phyloP scores from a whole-genome alignment of 2,329 filamentous ascomycete species.

The Ophiostoma triangulosporum region DNA sequence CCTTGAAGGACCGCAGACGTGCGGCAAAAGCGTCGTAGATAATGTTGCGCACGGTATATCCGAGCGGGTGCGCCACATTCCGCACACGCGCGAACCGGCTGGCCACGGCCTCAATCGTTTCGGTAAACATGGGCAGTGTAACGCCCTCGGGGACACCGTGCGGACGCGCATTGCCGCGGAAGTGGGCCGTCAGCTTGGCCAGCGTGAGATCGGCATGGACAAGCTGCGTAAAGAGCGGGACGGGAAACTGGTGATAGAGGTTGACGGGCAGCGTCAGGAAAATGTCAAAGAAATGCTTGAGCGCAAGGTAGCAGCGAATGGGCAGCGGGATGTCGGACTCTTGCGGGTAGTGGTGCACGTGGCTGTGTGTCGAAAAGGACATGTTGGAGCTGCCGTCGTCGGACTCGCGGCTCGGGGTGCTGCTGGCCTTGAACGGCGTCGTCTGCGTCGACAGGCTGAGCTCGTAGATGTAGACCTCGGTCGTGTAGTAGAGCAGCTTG shows the following conservation, averaged over 20 bases:
- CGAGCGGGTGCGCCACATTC: constrained; percentile 10
- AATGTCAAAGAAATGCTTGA: constrained; percentile 10
- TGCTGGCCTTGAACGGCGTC: constrained; percentile 3
- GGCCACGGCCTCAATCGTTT: constrained; percentile 14
- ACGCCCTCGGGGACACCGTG: constrained; percentile 6
- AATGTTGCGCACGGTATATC: constrained; percentile 8
- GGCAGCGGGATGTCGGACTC: constrained; percentile 2
- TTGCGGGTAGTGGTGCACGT: background rate
- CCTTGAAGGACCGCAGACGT: constrained; percentile 14
- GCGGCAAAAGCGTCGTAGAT: constrained; percentile 13
- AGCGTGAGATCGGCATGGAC: constrained; percentile 14
- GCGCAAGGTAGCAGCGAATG: constrained; percentile 11
- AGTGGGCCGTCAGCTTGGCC: constrained; percentile 14
- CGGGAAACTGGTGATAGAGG: constrained; percentile 11
- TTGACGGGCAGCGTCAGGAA: constrained; percentile 13
- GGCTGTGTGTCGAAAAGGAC: background rate
- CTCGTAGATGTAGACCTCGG: constrained; percentile 14
- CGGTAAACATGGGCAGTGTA: constrained; percentile 10
- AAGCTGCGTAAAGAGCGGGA: constrained; percentile 11
- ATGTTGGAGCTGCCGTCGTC: background rate
- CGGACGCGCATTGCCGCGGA: constrained; percentile 10
- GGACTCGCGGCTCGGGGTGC: constrained; percentile 6
- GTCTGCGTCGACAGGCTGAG: constrained; percentile 10
- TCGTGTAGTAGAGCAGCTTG: constrained; percentile 13
- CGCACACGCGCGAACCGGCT: constrained; percentile 9